Conservation (phyloP, 108 stramenopile genomes). For the Chaetoceros tenuissimus region DNA sequence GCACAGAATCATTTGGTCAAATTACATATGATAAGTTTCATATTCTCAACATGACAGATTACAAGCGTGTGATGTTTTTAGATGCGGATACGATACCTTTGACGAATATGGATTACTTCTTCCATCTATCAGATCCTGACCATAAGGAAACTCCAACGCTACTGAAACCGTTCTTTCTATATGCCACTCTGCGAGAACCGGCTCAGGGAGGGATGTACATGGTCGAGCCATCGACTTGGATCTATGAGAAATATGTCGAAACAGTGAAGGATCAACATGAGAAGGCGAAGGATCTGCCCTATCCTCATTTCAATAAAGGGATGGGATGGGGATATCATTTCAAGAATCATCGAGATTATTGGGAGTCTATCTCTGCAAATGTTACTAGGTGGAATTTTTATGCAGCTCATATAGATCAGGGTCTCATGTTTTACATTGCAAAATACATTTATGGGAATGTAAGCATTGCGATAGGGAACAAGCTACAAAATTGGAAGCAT, state of each 20-base stretch:
- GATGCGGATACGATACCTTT: conserved; percentile 66
- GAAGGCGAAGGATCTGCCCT: conserved; percentile 9
- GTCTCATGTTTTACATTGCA: conserved; percentile 32
- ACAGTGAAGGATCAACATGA: conserved; percentile 14
- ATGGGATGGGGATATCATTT: neutral
- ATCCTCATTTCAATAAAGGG: conserved; percentile 18
- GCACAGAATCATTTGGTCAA: conserved; percentile 21
- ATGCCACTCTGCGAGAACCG: conserved; percentile 27
- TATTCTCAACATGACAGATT: conserved; percentile 46
- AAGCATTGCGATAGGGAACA: conserved; percentile 13
- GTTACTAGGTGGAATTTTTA: conserved; percentile 33
- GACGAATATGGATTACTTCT: conserved; percentile 48
- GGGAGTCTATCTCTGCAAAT: conserved; percentile 3
- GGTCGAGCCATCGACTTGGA: conserved; percentile 26
- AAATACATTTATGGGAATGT: conserved; percentile 25
- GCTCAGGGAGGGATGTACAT: conserved; percentile 44
- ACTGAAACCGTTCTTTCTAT: conserved; percentile 32
- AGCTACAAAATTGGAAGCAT: conserved; percentile 15
- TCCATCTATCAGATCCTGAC: conserved; percentile 22
- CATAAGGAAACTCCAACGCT: neutral
- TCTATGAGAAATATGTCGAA: conserved; percentile 15
- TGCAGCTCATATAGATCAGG: conserved; percentile 41
- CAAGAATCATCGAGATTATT: conserved; percentile 3
- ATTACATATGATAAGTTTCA: conserved; percentile 43
- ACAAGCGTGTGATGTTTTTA: conserved; percentile 50